phyloP scores from a whole-genome alignment of 306 rosid species.

The Pyrus bretschneideri region DNA sequence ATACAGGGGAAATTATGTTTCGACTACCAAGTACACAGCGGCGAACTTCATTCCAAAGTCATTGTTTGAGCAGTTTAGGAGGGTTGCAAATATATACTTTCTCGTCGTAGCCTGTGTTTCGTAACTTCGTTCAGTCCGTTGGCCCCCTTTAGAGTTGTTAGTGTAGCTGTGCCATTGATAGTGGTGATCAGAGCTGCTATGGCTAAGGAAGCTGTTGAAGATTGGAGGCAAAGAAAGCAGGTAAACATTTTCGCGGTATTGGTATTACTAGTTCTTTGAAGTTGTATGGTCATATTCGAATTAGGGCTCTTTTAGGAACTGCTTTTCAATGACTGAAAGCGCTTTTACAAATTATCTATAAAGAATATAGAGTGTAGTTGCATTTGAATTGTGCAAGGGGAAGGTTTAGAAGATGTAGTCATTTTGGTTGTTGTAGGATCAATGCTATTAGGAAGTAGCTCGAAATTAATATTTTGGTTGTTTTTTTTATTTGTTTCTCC shows the following conservation, averaged over 20 bases:
- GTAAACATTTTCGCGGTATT: conserved; percentile 23
- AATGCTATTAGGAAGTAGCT: background rate
- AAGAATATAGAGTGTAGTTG: background rate
- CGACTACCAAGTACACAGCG: conserved; percentile 68
- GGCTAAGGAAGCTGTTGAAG: conserved; percentile 89
- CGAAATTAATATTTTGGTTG: background rate
- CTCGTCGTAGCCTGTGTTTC: conserved; percentile 71
- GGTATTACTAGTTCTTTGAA: background rate
- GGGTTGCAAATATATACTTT: conserved; percentile 89
- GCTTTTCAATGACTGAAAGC: too few species aligned
- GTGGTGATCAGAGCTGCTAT: conserved; percentile 75
- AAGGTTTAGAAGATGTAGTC: background rate
- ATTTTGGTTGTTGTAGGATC: background rate
- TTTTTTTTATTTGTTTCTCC: background rate
- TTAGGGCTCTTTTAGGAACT: too few species aligned
- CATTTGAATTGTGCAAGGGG: background rate
- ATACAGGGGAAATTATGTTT: conserved; percentile 67
- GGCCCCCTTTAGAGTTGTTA: conserved; percentile 62
- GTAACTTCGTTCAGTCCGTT: conserved; percentile 50
- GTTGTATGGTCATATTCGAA: background rate
- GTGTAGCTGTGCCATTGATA: conserved; percentile 57
- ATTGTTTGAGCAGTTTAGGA: conserved; percentile 81
- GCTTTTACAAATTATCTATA: too few species aligned
- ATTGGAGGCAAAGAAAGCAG: conserved; percentile 91
- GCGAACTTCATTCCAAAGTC: conserved; percentile 74